A percentile compares a stretch with the other conserved stretches of the same genome.
Conservation (phyloP, 2,329 filamentous ascomycete genomes). For the Ophiostoma triangulosporum region DNA sequence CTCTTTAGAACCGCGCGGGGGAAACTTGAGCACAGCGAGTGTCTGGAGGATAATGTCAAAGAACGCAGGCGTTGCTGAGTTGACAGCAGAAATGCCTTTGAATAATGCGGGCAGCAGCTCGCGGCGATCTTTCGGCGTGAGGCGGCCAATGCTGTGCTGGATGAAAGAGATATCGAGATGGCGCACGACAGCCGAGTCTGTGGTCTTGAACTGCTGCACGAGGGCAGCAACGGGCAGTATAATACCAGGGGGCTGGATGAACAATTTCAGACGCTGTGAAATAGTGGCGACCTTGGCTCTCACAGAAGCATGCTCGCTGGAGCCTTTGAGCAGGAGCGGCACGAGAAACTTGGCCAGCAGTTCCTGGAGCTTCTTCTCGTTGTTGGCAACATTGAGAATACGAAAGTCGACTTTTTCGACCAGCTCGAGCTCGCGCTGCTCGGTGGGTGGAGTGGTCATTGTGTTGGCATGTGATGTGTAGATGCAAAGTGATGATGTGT, state of each 20-base stretch:
- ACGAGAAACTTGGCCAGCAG: constrained; percentile 68
- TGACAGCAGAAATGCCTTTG: constrained; percentile 49
- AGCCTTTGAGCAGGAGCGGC: constrained; percentile 73
- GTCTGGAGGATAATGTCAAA: constrained; percentile 76
- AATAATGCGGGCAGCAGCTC: constrained; percentile 60
- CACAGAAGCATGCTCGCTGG: constrained; percentile 66
- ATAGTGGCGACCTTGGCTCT: constrained; percentile 55
- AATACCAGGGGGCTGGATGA: constrained; percentile 39
- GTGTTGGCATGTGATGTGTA: background rate
- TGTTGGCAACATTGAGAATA: constrained; percentile 64
- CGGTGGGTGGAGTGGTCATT: constrained; percentile 18
- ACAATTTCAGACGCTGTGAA: constrained; percentile 38
- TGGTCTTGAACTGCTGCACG: constrained; percentile 79
- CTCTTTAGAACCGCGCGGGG: constrained; percentile 64
- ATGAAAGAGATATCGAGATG: constrained; percentile 85
- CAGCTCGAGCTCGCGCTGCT: constrained; percentile 65
- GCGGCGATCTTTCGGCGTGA: constrained; percentile 46
- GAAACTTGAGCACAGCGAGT: constrained; percentile 57
- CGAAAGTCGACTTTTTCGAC: constrained; percentile 76
- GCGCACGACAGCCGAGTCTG: constrained; percentile 58
- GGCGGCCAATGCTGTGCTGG: constrained; percentile 56
- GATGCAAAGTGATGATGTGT: background rate
- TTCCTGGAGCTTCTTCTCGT: constrained; percentile 69
- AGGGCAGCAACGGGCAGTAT: constrained; percentile 74
- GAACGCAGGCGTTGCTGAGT: constrained; percentile 41